A percentile compares a stretch with the other conserved stretches of the same genome.
phyloP scores from a whole-genome alignment of 169 alveolate genomes.

The Perkinsus olseni region DNA sequence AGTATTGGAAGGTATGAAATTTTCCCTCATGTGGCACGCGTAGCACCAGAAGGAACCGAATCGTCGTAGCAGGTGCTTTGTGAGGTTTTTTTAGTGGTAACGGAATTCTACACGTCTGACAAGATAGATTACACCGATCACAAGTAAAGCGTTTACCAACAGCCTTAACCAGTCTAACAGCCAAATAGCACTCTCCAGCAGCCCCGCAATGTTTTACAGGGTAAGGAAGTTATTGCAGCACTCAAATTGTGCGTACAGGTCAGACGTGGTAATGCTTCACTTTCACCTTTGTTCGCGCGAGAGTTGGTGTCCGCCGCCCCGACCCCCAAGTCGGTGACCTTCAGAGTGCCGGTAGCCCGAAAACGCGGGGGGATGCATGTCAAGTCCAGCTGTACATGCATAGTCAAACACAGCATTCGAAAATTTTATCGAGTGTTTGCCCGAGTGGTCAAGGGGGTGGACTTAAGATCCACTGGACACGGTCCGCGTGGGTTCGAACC shows the following conservation, averaged over 20 bases:
- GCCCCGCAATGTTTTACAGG: too few relatives aligned
- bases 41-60: too few relatives aligned
- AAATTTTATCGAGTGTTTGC: background rate
- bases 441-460: background rate
- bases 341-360: background rate
- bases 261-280: background rate
- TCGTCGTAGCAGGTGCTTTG: too few relatives aligned
- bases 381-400: background rate
- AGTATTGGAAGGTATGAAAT: too few relatives aligned
- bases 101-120: too few relatives aligned
- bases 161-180: too few relatives aligned
- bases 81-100: too few relatives aligned
- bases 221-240: background rate
- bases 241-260: background rate
- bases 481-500: background rate
- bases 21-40: too few relatives aligned
- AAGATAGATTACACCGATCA: too few relatives aligned
- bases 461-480: background rate
- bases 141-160: too few relatives aligned
- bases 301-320: background rate
- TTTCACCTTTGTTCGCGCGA: background rate
- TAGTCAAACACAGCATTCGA: background rate
- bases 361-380: background rate
- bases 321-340: background rate
- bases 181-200: too few relatives aligned